Evolutionary conservation across 2,329 filamentous ascomycete species (phyloP).

Genomic region (Fusarium sp.): DNA sequence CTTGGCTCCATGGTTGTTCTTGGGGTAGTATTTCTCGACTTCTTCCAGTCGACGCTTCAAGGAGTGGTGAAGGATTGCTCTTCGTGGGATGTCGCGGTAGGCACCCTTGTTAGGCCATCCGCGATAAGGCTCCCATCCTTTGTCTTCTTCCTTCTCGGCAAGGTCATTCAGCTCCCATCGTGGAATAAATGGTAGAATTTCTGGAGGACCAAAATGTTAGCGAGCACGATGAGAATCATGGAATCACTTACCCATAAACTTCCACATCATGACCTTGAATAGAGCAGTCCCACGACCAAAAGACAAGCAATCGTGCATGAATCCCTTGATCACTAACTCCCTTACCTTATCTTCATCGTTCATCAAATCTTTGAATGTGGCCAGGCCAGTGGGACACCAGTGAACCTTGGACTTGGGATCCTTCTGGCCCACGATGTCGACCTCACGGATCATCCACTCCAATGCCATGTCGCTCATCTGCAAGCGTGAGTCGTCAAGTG

Average conservation of each 20-base stretch:
- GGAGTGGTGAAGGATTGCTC: not conserved
- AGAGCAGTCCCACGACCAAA: constrained; percentile 52
- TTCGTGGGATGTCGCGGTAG: not conserved
- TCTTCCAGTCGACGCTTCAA: not conserved
- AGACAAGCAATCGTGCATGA: constrained; percentile 53
- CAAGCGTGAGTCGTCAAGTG: constrained; percentile 47
- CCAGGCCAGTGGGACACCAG: constrained; percentile 46
- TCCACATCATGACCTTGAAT: constrained; percentile 54
- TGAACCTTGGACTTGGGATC: constrained; percentile 47
- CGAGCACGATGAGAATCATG: not conserved
- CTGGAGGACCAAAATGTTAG: not conserved
- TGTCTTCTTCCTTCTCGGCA: not conserved
- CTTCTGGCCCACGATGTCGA: constrained; percentile 50
- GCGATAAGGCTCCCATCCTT: not conserved
- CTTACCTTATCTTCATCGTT: constrained; percentile 35
- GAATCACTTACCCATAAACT: constrained; percentile 51
- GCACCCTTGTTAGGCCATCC: not conserved
- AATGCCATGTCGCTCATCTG: constrained; percentile 62
- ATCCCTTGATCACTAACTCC: constrained; percentile 45
- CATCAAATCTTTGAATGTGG: constrained; percentile 48
- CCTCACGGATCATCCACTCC: constrained; percentile 64
- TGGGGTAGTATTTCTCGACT: not conserved
- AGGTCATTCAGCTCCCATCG: not conserved
- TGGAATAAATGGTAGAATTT: not conserved
- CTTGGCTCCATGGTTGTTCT: not conserved